Evolutionary conservation across 2,329 filamentous ascomycete species (phyloP).

Genomic region (Stachybotrys elegans): DNA sequence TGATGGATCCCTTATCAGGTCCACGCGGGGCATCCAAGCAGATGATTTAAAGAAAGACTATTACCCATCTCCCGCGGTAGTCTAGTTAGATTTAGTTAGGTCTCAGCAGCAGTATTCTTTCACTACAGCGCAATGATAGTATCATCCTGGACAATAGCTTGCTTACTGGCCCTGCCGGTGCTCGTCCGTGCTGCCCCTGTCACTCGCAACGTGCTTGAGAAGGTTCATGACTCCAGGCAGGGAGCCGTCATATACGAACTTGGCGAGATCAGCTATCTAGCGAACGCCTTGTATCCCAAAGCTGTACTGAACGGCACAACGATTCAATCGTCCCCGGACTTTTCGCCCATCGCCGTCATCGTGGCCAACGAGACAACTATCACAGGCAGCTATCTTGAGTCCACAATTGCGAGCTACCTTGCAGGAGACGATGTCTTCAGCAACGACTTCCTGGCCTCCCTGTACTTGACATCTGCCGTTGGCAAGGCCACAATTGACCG

Average conservation of each 20-base stretch:
- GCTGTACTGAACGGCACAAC: background rate
- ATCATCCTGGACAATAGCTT: too few relatives aligned
- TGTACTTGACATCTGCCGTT: background rate
- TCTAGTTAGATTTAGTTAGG: too few relatives aligned
- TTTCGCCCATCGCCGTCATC: background rate
- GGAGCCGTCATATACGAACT: background rate
- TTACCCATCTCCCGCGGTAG: too few relatives aligned
- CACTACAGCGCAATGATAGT: too few relatives aligned
- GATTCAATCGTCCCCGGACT: background rate
- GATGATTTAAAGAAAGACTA: too few relatives aligned
- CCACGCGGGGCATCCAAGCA: too few relatives aligned
- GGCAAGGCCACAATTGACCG: background rate
- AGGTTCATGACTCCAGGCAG: background rate
- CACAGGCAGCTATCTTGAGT: background rate
- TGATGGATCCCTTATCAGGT: too few relatives aligned
- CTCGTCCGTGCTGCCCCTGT: background rate
- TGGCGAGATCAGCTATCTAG: background rate
- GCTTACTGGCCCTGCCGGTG: background rate
- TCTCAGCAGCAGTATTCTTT: too few relatives aligned
- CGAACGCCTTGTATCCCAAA: background rate
- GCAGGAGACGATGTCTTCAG: constrained; percentile 1
- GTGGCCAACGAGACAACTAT: background rate
- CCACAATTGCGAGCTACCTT: constrained; percentile 1
- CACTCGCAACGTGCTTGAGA: background rate
- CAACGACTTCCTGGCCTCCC: background rate